phyloP scores from a whole-genome alignment of 192 early-diverging fungal genomes.

The Entrophospora sp. region DNA sequence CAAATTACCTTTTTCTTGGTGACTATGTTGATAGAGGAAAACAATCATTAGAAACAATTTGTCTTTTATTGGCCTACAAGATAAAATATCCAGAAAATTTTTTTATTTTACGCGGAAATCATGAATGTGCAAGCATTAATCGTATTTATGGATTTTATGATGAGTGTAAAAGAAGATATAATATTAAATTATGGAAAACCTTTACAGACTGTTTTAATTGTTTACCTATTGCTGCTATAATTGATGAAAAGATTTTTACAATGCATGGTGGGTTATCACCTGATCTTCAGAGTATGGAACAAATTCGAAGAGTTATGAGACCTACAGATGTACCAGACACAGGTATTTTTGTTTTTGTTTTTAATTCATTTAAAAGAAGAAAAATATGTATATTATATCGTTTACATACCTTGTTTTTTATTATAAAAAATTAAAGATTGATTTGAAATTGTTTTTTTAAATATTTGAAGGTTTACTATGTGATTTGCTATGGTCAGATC shows the following conservation, averaged over 20 bases:
- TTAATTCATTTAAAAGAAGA: too few species aligned
- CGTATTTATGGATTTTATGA: slow-evolving; percentile 98
- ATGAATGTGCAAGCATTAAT: slow-evolving; percentile 95
- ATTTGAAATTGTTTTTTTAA: slow-evolving; percentile 23
- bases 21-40: slow-evolving; percentile 98
- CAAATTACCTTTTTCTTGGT: slow-evolving; percentile 95
- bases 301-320: slow-evolving; percentile 93
- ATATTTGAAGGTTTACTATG: slow-evolving; percentile 59
- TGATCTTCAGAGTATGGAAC: slow-evolving; percentile 95
- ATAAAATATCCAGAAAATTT: slow-evolving; percentile 99
- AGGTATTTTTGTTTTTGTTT: too few species aligned
- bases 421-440: background rate
- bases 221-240: slow-evolving; percentile 91
- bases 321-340: slow-evolving; percentile 98
- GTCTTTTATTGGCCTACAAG: slow-evolving; percentile 94
- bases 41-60: slow-evolving; percentile 97
- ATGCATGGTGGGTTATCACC: slow-evolving; percentile 99
- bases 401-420: too few species aligned
- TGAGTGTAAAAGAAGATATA: slow-evolving; percentile 92
- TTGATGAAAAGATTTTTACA: slow-evolving; percentile 97
- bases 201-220: slow-evolving; percentile 99
- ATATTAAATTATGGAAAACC: slow-evolving; percentile 99
- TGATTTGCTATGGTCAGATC: slow-evolving; percentile 96
- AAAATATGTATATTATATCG: too few species aligned
- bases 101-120: slow-evolving; percentile 97